Conservation (phyloP, 495 filamentous ascomycete genomes). For the Penicillium simplicissimum region DNA sequence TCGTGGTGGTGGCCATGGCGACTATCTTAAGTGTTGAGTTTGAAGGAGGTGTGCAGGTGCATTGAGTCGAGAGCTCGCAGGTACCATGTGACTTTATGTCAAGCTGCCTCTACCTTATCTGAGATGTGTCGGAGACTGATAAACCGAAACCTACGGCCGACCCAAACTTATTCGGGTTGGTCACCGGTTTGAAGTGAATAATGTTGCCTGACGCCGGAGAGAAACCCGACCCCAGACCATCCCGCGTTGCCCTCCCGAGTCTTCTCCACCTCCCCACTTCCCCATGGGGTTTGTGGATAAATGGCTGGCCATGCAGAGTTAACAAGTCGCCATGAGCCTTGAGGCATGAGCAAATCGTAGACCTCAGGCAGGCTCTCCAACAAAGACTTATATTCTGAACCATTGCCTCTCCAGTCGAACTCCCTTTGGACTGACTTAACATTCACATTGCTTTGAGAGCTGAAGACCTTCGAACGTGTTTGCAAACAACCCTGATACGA, state of each 20-base stretch:
- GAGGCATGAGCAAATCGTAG: not conserved
- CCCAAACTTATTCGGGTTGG: slow-evolving; percentile 13
- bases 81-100: not conserved
- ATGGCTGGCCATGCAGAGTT: slow-evolving; percentile 1
- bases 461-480: not conserved
- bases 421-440: not conserved
- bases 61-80: not conserved
- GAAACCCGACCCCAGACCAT: slow-evolving; percentile 12
- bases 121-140: no score
- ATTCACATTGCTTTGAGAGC: not conserved
- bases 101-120: slow-evolving; percentile 16
- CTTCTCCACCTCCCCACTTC: slow-evolving; percentile 27
- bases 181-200: slow-evolving; percentile 4
- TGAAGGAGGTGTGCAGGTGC: not conserved
- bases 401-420: no score
- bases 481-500: not conserved
- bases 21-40: not conserved
- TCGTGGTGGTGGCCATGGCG: slow-evolving; percentile 11
- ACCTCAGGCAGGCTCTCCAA: not conserved
- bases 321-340: not conserved
- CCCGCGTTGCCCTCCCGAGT: slow-evolving; percentile 9
- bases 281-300: slow-evolving; percentile 20
- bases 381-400: not conserved
- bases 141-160: no score
- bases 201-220: slow-evolving; percentile 7